Evolutionary conservation across 805 yeast species (phyloP).

Genomic region (Barnettozyma vustinii): DNA sequence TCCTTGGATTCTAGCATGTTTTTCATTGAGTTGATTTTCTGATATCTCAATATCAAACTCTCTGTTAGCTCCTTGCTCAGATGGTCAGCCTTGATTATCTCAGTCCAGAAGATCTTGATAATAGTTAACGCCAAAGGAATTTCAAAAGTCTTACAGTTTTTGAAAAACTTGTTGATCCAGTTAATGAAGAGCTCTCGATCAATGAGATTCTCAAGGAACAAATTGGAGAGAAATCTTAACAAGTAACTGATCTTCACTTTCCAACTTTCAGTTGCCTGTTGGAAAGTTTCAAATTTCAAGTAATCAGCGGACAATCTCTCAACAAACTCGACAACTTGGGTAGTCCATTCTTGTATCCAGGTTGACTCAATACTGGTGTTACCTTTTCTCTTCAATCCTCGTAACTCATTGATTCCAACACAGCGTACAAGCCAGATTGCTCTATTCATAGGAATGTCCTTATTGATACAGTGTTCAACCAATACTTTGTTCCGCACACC

Average conservation of each 20-base stretch:
- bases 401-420: conserved; percentile 72
- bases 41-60: conserved; percentile 44
- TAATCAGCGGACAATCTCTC: conserved; percentile 29
- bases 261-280: conserved; percentile 39
- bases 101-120: conserved; percentile 66
- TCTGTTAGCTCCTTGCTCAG: conserved; percentile 64
- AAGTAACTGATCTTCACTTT: conserved; percentile 52
- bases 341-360: conserved; percentile 89
- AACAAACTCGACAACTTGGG: conserved; percentile 61
- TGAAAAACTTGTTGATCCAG: conserved; percentile 56
- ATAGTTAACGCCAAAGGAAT: conserved; percentile 47
- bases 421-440: conserved; percentile 92
- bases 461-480: conserved; percentile 64
- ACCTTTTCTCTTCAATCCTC: conserved; percentile 50
- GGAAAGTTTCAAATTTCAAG: conserved; percentile 29
- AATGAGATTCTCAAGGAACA: conserved; percentile 64
- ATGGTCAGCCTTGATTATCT: conserved; percentile 48
- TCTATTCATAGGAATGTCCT: conserved; percentile 67
- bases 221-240: conserved; percentile 51
- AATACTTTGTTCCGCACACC: conserved; percentile 73
- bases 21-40: conserved; percentile 29
- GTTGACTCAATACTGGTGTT: conserved; percentile 40
- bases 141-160: conserved; percentile 33
- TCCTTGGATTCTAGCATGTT: conserved; percentile 32
- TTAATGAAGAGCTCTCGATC: conserved; percentile 57